Evolutionary conservation across 176 grass and related monocot genomes (phyloP), one percentile per base, ranked within the genome.

Genomic region (Aegilops longissima): DNA sequence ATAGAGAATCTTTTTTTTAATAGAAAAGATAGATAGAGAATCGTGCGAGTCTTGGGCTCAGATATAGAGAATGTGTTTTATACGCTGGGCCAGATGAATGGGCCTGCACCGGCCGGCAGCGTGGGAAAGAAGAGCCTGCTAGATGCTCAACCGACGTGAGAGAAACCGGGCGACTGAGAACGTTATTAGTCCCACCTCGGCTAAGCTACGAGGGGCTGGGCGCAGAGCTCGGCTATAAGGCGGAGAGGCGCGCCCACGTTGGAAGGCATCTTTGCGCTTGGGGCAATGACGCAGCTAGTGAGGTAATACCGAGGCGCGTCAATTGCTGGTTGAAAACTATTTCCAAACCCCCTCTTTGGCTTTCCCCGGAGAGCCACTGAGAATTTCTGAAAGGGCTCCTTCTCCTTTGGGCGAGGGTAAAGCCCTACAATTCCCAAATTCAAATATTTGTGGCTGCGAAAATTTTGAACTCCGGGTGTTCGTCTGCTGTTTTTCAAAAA

Each of bases 311-410:
- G 84, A 92, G 87, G 93, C 92, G 92, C 90, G 90, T 97, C 92
- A 94, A 97, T 92, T 94, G 90, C 94, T 97, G 92, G 92, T 97
- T 97, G 94, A 97, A 97, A 97, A 97, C 92, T 97, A 97, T 97
- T 97, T 94, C 76, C 87, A 94, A 92, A 89, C 71, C 90, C 81
- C 85, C 92, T 94, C 92, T 78, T 85, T 80, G 91, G 91, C 86
- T 0, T 14, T 52, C 4, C 12, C 0, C 6, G 38, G 47, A 4
- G 4, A 2, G 42, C 5, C 14, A 52, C 5, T 17, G 49, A 52
- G 49, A 52, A 52, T 52, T 52, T 52, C 49, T 52, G 49, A 52
- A 52, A 52, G 49, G 49, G 49, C 49, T 52, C 49, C 5, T 0
- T 52, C 5, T 6, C 14, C 49, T 52, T 52, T 0, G 1, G 49